These are phyloP conservation scores for Mycena albidolilacea DNA, from an alignment of 768 basidiomycete species.

Conservation along the genomic window DNA sequence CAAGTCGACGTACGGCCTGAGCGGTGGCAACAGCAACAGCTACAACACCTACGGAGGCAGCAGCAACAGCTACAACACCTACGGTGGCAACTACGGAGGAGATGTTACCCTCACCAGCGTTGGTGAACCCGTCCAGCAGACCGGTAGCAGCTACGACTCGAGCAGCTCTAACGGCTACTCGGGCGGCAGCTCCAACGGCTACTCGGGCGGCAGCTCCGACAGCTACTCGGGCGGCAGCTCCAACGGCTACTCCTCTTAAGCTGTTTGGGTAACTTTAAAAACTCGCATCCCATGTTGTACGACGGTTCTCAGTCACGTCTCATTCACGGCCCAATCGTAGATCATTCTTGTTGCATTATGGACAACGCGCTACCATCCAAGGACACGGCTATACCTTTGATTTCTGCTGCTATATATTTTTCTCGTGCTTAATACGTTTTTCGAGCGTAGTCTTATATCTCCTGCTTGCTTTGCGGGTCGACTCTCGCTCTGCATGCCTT, in stretches of 20 bases:
- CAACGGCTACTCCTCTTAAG: conserved; percentile 36
- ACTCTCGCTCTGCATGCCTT: conserved; percentile 40
- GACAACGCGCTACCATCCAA: conserved; percentile 43
- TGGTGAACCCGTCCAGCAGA: too few relatives aligned
- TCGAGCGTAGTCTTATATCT: conserved; percentile 50
- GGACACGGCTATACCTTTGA: conserved; percentile 52
- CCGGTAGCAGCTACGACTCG: neutral
- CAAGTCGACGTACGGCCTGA: conserved; percentile 71
- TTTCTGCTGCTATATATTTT: conserved; percentile 57
- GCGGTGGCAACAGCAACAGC: conserved; percentile 64
- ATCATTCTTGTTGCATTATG: conserved; percentile 38
- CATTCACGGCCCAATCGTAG: conserved; percentile 38
- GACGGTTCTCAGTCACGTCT: conserved; percentile 42
- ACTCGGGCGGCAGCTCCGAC: conserved; percentile 28
- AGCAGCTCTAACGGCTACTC: conserved; percentile 8
- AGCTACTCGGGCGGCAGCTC: conserved; percentile 17
- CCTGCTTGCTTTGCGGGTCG: conserved; percentile 52
- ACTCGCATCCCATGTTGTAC: conserved; percentile 27
- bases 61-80: conserved; percentile 53
- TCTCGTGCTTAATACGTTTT: conserved; percentile 59
- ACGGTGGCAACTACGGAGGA: conserved; percentile 5
- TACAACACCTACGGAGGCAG: conserved; percentile 33
- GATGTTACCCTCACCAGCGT: too few relatives aligned
- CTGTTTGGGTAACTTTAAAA: conserved; percentile 11
- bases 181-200: conserved; percentile 13